Conservation (phyloP, 139 green algal genomes). For the Chlamydomonas incerta region DNA sequence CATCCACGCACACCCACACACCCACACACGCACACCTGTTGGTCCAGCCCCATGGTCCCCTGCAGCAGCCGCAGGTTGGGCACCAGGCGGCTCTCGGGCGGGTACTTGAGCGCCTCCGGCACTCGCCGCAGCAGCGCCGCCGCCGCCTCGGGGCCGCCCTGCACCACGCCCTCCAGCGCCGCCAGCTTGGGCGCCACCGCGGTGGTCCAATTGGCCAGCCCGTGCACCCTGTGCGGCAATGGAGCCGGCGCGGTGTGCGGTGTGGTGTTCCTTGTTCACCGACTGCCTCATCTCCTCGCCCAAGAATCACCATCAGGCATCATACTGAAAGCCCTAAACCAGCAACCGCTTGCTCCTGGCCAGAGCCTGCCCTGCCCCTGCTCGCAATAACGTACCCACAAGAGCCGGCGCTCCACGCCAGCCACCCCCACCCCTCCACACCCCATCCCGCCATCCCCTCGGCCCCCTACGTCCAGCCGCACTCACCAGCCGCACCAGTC, state of each 20-base stretch:
- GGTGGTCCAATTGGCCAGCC: slow-evolving; percentile 14
- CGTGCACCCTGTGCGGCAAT: neutral
- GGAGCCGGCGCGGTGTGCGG: neutral
- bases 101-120: slow-evolving; percentile 14
- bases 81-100: slow-evolving; percentile 24
- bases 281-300: too few relatives aligned
- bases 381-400: too few relatives aligned
- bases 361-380: too few relatives aligned
- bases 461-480: neutral
- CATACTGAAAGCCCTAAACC: too few relatives aligned
- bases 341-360: too few relatives aligned
- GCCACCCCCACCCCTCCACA: neutral
- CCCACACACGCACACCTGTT: neutral
- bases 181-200: slow-evolving; percentile 24
- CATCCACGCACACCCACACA: neutral
- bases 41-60: neutral
- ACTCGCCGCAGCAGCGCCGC: slow-evolving; percentile 15
- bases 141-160: neutral
- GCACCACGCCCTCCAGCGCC: neutral
- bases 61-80: slow-evolving; percentile 32
- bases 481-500: slow-evolving; percentile 35
- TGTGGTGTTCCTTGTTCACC: too few relatives aligned
- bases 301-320: too few relatives aligned
- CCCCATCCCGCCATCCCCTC: neutral
- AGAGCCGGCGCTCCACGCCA: too few relatives aligned